Evolutionary conservation across 352 stramenopile genomes (phyloP).

Genomic region (Pythium biforme): DNA sequence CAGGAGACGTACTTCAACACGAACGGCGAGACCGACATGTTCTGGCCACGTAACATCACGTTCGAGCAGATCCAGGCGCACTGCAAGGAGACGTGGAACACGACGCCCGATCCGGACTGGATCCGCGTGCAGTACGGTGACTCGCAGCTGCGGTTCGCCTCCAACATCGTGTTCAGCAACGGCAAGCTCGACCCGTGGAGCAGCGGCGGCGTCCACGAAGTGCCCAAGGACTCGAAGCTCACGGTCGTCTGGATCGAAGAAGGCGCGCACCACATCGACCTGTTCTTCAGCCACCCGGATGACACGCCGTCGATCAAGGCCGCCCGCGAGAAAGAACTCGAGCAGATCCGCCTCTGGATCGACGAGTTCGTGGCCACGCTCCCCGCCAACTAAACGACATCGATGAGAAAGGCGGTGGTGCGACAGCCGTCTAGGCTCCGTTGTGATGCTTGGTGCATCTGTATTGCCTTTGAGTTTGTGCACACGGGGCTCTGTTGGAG

Average conservation of each 20-base stretch:
- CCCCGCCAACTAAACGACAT: neutral
- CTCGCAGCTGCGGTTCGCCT: slow-evolving; percentile 48
- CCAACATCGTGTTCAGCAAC: slow-evolving; percentile 96
- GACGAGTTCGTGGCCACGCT: slow-evolving; percentile 47
- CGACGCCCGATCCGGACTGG: slow-evolving; percentile 67
- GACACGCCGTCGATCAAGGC: slow-evolving; percentile 80
- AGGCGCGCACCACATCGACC: slow-evolving; percentile 88
- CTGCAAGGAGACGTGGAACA: slow-evolving; percentile 68
- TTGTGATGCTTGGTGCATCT: too few species aligned
- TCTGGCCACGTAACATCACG: slow-evolving; percentile 78
- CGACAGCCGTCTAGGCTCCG: too few species aligned
- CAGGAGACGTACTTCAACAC: slow-evolving; percentile 88
- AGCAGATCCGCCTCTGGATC: slow-evolving; percentile 85
- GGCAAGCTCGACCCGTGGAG: slow-evolving; percentile 93
- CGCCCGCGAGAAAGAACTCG: slow-evolving; percentile 74
- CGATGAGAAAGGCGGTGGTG: too few species aligned
- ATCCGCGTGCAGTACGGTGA: slow-evolving; percentile 82
- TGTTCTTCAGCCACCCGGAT: slow-evolving; percentile 90
- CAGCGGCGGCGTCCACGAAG: slow-evolving; percentile 77
- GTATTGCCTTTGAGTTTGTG: too few species aligned
- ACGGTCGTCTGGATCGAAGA: slow-evolving; percentile 72
- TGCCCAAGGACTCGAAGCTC: slow-evolving; percentile 52
- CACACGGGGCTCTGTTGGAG: too few species aligned
- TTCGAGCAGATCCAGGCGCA: slow-evolving; percentile 51
- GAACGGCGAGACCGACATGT: slow-evolving; percentile 92